Conservation (phyloP, 225 moss, liverwort and hornwort species). For the Sphagnum contortum region DNA sequence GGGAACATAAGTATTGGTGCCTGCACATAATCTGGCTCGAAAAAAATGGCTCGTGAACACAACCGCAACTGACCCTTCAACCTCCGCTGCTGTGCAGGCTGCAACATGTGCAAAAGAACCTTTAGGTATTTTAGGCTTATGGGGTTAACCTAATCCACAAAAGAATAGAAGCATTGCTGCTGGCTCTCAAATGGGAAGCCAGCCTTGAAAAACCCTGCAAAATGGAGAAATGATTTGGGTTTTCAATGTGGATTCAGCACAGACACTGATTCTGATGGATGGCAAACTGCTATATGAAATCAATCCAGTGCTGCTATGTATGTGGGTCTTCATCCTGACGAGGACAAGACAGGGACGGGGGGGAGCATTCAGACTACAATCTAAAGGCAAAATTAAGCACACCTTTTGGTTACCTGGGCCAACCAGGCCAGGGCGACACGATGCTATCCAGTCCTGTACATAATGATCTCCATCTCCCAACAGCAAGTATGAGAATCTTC, state of each 20-base stretch:
- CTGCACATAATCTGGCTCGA: conserved; percentile 87
- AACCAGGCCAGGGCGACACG: conserved; percentile 86
- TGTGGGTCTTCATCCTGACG: too few relatives aligned
- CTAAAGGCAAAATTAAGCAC: background rate
- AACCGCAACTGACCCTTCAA: conserved; percentile 88
- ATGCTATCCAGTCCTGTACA: conserved; percentile 96
- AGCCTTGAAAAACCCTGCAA: too few relatives aligned
- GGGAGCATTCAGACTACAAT: too few relatives aligned
- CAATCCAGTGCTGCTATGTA: too few relatives aligned
- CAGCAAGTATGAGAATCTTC: conserved; percentile 79
- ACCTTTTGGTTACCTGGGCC: conserved; percentile 61
- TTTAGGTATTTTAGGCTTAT: background rate
- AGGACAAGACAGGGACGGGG: too few relatives aligned
- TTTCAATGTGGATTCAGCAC: too few relatives aligned
- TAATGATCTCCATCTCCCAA: conserved; percentile 97
- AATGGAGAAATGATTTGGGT: too few relatives aligned
- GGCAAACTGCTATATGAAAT: too few relatives aligned
- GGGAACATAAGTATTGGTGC: conserved; percentile 94
- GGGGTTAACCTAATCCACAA: background rate
- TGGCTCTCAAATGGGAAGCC: too few relatives aligned
- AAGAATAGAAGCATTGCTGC: too few relatives aligned
- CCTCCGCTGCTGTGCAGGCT: conserved; percentile 79
- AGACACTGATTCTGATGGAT: too few relatives aligned
- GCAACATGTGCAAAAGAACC: conserved; percentile 10
- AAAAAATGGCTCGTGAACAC: conserved; percentile 83